Percentiles rank a stretch among this genome's conserved stretches.
Conservation (phyloP, 2,329 filamentous ascomycete genomes). For the Tympanopsis confertula region DNA sequence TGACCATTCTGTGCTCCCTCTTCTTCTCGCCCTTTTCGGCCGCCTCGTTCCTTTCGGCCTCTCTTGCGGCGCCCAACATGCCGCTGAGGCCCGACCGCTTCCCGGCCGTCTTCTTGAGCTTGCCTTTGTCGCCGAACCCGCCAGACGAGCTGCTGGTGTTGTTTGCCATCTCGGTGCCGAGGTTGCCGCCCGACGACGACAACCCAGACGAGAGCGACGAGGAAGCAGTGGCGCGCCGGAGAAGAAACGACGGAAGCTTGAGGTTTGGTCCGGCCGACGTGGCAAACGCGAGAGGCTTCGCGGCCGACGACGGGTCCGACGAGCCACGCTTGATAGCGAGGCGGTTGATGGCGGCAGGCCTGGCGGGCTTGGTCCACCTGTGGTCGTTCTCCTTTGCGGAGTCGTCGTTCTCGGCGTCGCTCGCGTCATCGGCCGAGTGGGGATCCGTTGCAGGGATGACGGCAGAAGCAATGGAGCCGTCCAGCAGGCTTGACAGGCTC, state of each 20-base stretch:
- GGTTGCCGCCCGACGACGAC: slow-evolving; percentile 9
- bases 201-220: slow-evolving; percentile 25
- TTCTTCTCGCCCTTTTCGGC: slow-evolving; percentile 44
- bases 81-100: slow-evolving; percentile 50
- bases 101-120: slow-evolving; percentile 47
- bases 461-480: slow-evolving; percentile 45
- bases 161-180: neutral
- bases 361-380: slow-evolving; percentile 20
- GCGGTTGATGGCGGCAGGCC: slow-evolving; percentile 54
- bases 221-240: slow-evolving; percentile 64
- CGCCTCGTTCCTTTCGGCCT: slow-evolving; percentile 42
- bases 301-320: slow-evolving; percentile 21
- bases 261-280: slow-evolving; percentile 29
- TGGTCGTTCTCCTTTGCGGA: slow-evolving; percentile 26
- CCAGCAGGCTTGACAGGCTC: slow-evolving; percentile 72
- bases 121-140: slow-evolving; percentile 34
- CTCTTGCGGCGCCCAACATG: slow-evolving; percentile 32
- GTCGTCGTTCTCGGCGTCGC: slow-evolving; percentile 33
- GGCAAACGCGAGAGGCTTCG: slow-evolving; percentile 13
- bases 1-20: slow-evolving; percentile 25
- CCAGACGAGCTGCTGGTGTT: slow-evolving; percentile 11
- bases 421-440: slow-evolving; percentile 38
- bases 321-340: slow-evolving; percentile 54
- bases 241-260: slow-evolving; percentile 58
- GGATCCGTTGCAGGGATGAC: slow-evolving; percentile 34